These are phyloP conservation scores for Mycena metata DNA, from an alignment of 768 basidiomycete species.

Conservation along the genomic window DNA sequence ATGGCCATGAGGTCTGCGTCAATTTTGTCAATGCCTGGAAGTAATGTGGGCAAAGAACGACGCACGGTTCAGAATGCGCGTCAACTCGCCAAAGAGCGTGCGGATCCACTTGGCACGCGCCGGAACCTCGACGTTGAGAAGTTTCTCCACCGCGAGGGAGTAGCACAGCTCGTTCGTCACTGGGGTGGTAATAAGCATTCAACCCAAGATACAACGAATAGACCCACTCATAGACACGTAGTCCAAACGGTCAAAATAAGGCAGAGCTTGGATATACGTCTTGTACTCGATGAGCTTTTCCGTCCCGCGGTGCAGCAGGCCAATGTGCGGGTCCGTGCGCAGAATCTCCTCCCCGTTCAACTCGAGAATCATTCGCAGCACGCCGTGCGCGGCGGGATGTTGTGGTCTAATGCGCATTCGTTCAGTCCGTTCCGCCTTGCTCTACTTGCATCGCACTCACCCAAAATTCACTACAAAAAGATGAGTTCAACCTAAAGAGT, in stretches of 20 bases:
- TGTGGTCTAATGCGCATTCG: slow-evolving; percentile 73
- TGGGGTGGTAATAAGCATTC: slow-evolving; percentile 45
- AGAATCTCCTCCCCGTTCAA: slow-evolving; percentile 97
- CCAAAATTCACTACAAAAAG: slow-evolving; percentile 84
- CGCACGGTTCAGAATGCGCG: slow-evolving; percentile 93
- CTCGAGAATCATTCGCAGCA: slow-evolving; percentile 96
- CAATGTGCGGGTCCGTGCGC: slow-evolving; percentile 94
- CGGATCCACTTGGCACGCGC: slow-evolving; percentile 99
- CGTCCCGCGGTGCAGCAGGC: slow-evolving; percentile 95
- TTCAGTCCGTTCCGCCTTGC: neutral
- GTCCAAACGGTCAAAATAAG: slow-evolving; percentile 99
- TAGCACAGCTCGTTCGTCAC: slow-evolving; percentile 99
- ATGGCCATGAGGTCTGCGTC: slow-evolving; percentile 92
- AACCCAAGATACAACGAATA: neutral
- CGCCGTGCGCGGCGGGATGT: slow-evolving; percentile 99
- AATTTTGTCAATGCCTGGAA: neutral
- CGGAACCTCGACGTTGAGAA: slow-evolving; percentile 96
- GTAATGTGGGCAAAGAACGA: slow-evolving; percentile 8
- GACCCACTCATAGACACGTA: slow-evolving; percentile 98
- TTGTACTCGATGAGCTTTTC: slow-evolving; percentile 99
- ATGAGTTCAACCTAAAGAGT: neutral
- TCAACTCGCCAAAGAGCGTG: slow-evolving; percentile 97
- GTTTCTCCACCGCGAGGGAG: slow-evolving; percentile 96
- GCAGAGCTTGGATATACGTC: slow-evolving; percentile 96
- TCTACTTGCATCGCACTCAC: slow-evolving; percentile 58